Base-by-base conservation (phyloP, 2,329 filamentous ascomycete genomes). In the Pestalotiopsis sp. region DNA sequence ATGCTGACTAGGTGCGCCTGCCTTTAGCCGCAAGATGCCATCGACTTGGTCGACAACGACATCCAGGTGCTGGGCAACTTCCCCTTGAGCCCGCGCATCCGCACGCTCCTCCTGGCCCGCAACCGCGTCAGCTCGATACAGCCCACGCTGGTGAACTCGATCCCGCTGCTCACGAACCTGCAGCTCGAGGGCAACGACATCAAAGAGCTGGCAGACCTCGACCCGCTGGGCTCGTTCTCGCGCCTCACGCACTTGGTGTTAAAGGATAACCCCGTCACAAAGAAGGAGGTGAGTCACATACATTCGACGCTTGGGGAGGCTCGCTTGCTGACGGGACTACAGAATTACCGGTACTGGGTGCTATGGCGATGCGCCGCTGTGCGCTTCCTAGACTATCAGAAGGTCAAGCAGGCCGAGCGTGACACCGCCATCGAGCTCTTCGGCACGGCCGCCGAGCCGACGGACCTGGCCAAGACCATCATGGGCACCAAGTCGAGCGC, bases 1-100 rank as follows among this genome's bases (percentile, higher is more conserved):
- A 13, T 61, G 59, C 59, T 62, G 59, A 62, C 59, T 14, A 6
- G 27, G 12, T 40, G 27, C 31, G 36, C 31, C 49, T 7, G 62
- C 20, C 17, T 9, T 17, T 76, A 97, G 93, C 93, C 95, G 76
- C 94, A 97, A 88, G 96, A 98, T 85, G 91, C 93, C 73, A 97
- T 99, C 86, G 96, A 99, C 84, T 91, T 99, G 77, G 98, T 96
- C 81, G 96, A 99, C 86, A 99, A 99, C 82, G 95, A 98, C 82
- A 95, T 99, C 77, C 90, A 93, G 75, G 86, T 92, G 64, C 89
- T 99, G 72, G 92, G 91, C 73, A 98, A 98, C 84, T 97, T 99
- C 80, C 96, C 96, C 3, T 90, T 97, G 65, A 95, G 93, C 68
- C 95, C 94, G 60, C 92, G 96, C 74, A 86, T 98, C 76, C 92